Evolutionary conservation across 768 basidiomycete species (phyloP), one percentile per base, ranked within the genome.

Genomic region (Tulasnella sp.): DNA sequence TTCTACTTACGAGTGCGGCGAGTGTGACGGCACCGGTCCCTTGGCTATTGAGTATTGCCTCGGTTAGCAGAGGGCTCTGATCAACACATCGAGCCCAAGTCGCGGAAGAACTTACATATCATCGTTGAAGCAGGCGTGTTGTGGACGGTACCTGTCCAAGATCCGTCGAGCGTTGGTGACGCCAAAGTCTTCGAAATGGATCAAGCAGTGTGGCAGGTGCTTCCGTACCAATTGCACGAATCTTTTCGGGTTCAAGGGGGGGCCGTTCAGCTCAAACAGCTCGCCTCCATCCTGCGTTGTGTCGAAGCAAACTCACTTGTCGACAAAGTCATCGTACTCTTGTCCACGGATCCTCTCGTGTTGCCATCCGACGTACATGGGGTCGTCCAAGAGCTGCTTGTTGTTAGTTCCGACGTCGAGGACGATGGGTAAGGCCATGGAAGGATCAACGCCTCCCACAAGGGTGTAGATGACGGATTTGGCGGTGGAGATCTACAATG

Each of bases 161-260:
- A 91, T 68, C 17, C 79, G 71, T 60, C 85, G 79, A 0, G 89
- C 88, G 62, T 91, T 90, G 27, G 76, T 76, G 2, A 86, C 81
- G 2, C 59, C 87, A 62, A 90, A 90, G 65, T 92, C 88, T 67
- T 92, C 89, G 57, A 92, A 90, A 67, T 93, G 89, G 2, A 87
- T 71, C 2, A 91, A 74, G 66, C 76, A 72, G 59, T 77, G 72
- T 0, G 85, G 84, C 62, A 79, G 76, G 66, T 89, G 69, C 67
- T 88, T 89, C 48, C 82, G 76, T 5, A 90, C 81, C 10, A 90
- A 74, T 63, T 84, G 82, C 2, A 90, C 80, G 65, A 92, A 87
- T 64, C 84, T 85, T 50, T 34, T 25, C n/a, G n/a, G n/a, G n/a
- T n/a, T n/a, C n/a, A n/a, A n/a, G n/a, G n/a, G n/a, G n/a, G n/a